These are phyloP conservation scores for Daldinia vernicosa DNA, from an alignment of 495 filamentous ascomycete genomes.

Conservation along the genomic window DNA sequence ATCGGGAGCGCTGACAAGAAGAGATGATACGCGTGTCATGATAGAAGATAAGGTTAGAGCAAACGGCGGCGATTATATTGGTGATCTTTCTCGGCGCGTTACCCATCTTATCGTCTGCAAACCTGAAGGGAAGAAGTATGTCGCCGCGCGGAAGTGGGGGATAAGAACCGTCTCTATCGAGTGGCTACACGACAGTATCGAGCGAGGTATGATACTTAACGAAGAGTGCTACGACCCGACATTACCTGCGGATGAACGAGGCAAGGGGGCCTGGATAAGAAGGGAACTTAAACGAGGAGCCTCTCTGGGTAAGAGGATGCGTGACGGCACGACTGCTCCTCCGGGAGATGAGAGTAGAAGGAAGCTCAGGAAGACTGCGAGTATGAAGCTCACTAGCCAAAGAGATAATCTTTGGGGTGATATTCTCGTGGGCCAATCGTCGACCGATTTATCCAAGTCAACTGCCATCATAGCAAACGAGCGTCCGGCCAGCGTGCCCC, in stretches of 20 bases:
- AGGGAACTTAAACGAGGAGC: conserved; percentile 50
- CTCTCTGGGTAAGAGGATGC: conserved; percentile 51
- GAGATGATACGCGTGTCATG: conserved; percentile 74
- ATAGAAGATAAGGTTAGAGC: conserved; percentile 64
- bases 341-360: conserved; percentile 58
- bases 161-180: conserved; percentile 79
- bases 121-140: conserved; percentile 86
- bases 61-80: conserved; percentile 83
- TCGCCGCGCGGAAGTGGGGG: conserved; percentile 80
- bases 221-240: conserved; percentile 82
- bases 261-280: conserved; percentile 80
- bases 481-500: conserved; percentile 20
- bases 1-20: conserved; percentile 25
- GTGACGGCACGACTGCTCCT: conserved; percentile 40
- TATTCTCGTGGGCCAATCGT: conserved; percentile 67
- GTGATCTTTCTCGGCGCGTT: conserved; percentile 84
- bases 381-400: conserved; percentile 78
- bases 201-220: conserved; percentile 92
- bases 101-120: conserved; percentile 85
- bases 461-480: neutral
- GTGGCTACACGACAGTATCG: conserved; percentile 86
- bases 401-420: conserved; percentile 87
- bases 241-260: conserved; percentile 73
- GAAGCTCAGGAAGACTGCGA: conserved; percentile 83
- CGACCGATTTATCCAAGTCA: conserved; percentile 30